These are phyloP conservation scores for Emiliania huxleyi DNA, from an alignment of 78 protist genomes.

Conservation along the genomic window DNA sequence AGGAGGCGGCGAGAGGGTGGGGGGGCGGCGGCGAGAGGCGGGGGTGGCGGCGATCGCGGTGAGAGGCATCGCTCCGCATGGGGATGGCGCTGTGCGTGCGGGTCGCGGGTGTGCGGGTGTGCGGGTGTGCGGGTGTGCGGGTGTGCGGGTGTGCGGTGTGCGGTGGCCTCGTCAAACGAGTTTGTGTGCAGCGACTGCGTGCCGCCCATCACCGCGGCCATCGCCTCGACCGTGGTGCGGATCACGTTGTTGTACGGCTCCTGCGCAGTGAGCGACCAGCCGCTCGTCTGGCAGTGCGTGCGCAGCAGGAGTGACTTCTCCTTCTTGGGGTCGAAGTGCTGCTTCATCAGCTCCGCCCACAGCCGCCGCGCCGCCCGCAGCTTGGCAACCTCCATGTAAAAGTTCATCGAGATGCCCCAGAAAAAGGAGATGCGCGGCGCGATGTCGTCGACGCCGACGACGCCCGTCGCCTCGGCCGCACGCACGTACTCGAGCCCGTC, in stretches of 20 bases:
- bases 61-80: no score
- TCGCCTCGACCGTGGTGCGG: slow-evolving; percentile 97
- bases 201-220: slow-evolving; percentile 97
- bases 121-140: no score
- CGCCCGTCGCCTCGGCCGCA: not conserved
- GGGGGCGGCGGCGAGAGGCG: no score
- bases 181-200: slow-evolving; percentile 91
- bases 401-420: slow-evolving; percentile 93
- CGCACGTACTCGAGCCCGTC: slow-evolving; percentile 75
- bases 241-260: slow-evolving; percentile 67
- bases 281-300: slow-evolving; percentile 96
- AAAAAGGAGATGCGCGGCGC: slow-evolving; percentile 97
- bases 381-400: slow-evolving; percentile 66
- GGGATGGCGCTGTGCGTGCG: no score
- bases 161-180: slow-evolving; percentile 64
- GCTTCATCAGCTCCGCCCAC: slow-evolving; percentile 88
- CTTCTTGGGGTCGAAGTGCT: slow-evolving; percentile 83
- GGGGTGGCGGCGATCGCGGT: no score
- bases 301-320: slow-evolving; percentile 83
- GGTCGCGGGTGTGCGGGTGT: no score
- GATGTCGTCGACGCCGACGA: slow-evolving; percentile 68
- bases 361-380: slow-evolving; percentile 96
- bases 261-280: slow-evolving; percentile 95
- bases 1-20: no score
- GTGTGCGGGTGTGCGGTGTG: no score